A percentile compares a stretch with the other conserved stretches of the same genome.
Conservation (phyloP, 1,284 basidiomycete genomes). For the Peniophora sp. region DNA sequence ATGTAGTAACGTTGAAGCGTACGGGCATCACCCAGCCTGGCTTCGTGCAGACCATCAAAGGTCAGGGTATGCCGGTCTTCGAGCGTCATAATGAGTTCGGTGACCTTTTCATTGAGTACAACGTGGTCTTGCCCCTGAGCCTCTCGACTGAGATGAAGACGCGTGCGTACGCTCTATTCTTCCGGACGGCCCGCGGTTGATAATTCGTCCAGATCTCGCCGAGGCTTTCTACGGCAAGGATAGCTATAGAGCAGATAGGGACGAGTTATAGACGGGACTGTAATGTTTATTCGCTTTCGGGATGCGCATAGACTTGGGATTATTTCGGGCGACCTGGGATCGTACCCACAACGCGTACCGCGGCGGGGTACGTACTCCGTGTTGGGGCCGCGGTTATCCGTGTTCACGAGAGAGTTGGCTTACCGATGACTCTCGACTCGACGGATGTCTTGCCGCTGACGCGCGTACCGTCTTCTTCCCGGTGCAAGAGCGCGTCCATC, state of each 20-base stretch:
- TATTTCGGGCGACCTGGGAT: no score
- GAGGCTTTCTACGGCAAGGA: conserved; percentile 44
- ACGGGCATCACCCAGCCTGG: conserved; percentile 86
- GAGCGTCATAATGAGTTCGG: conserved; percentile 52
- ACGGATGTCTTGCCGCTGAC: no score
- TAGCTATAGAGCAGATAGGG: conserved; percentile 27
- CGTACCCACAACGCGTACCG: no score
- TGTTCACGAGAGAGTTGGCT: no score
- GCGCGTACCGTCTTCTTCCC: no score
- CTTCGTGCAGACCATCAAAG: conserved; percentile 78
- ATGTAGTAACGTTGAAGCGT: conserved; percentile 64
- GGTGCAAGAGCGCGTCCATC: no score
- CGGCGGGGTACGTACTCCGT: no score
- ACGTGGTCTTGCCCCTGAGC: conserved; percentile 74
- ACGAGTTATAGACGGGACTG: conserved; percentile 38
- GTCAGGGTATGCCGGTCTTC: conserved; percentile 84
- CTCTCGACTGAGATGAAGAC: conserved; percentile 56
- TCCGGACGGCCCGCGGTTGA: conserved; percentile 3
- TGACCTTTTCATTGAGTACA: conserved; percentile 87
- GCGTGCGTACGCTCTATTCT: conserved; percentile 39
- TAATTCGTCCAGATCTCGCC: conserved; percentile 34
- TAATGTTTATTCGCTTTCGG: not conserved
- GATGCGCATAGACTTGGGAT: no score
- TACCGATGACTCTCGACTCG: no score
- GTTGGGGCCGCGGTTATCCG: no score